A percentile compares a stretch with the other conserved stretches of the same genome.
Evolutionary conservation across 441 rosid species (phyloP).

Genomic region (Codiaeum variegatum): DNA sequence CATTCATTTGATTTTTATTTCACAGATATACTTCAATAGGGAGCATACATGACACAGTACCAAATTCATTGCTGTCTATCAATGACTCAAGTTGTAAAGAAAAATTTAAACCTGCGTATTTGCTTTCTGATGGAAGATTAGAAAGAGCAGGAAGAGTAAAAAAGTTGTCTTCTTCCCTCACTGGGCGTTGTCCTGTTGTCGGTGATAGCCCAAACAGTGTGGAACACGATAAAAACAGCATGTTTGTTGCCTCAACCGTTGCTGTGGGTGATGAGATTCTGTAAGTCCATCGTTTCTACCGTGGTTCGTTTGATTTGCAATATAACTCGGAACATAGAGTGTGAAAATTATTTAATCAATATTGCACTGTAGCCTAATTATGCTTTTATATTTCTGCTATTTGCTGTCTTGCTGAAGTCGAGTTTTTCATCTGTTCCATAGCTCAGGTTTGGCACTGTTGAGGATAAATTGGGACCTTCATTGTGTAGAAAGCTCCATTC

Average conservation of each 20-base stretch:
- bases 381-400: neutral
- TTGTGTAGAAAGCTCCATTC: conserved; percentile 74
- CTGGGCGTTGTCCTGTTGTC: conserved; percentile 21
- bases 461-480: conserved; percentile 74
- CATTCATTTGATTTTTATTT: conserved; percentile 21
- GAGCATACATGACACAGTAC: conserved; percentile 88
- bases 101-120: conserved; percentile 88
- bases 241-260: conserved; percentile 60
- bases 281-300: conserved; percentile 52
- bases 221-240: conserved; percentile 42
- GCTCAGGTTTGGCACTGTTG: conserved; percentile 98
- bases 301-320: conserved; percentile 2
- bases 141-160: conserved; percentile 95
- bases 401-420: conserved; percentile 29
- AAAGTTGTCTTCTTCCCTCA: conserved; percentile 37
- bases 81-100: conserved; percentile 43
- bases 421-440: conserved; percentile 67
- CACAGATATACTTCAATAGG: conserved; percentile 95
- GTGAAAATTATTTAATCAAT: neutral
- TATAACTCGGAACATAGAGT: neutral
- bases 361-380: neutral
- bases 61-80: conserved; percentile 67
- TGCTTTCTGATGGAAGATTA: conserved; percentile 93
- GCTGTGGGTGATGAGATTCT: conserved; percentile 98
- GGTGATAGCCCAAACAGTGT: conserved; percentile 34